phyloP scores from a whole-genome alignment of 164 flowering plant species.

The Nelumbo lutea region DNA sequence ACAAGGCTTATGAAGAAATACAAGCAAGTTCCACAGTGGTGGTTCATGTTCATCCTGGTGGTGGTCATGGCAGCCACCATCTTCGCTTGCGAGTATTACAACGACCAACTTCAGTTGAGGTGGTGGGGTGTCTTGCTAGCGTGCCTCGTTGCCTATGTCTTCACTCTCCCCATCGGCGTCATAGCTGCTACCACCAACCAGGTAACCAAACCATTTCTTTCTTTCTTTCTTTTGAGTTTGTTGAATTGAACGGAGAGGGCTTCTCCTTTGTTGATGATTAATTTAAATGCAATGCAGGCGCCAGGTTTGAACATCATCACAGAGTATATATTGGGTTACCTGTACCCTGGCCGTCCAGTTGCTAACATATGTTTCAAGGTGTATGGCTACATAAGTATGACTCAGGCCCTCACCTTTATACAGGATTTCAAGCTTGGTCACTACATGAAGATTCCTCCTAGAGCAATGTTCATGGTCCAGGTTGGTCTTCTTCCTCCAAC shows the following conservation, averaged over 20 bases:
- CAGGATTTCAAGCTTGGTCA: constrained; percentile 93
- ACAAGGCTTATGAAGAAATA: constrained; percentile 69
- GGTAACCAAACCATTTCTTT: constrained; percentile 24
- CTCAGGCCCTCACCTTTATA: constrained; percentile 70
- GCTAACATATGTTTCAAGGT: constrained; percentile 95
- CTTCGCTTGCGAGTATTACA: constrained; percentile 63
- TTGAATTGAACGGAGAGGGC: no score
- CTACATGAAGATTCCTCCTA: constrained; percentile 95
- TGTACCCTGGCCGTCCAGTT: constrained; percentile 76
- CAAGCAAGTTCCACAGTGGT: constrained; percentile 78
- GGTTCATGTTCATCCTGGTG: constrained; percentile 61
- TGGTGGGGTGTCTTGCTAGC: constrained; percentile 92
- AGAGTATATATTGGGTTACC: constrained; percentile 74
- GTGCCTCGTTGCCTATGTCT: constrained; percentile 62
- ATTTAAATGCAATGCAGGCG: constrained; percentile 22
- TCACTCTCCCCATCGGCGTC: constrained; percentile 87
- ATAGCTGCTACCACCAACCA: constrained; percentile 87
- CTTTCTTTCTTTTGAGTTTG: no score
- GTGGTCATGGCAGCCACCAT: constrained; percentile 51
- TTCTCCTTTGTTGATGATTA: neutral
- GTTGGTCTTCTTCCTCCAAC: neutral
- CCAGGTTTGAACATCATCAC: constrained; percentile 77
- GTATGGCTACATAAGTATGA: constrained; percentile 81
- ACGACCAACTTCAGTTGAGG: constrained; percentile 70
- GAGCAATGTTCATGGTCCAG: constrained; percentile 89